Conservation (phyloP, 306 rosid genomes). For the Acacia confusa region DNA sequence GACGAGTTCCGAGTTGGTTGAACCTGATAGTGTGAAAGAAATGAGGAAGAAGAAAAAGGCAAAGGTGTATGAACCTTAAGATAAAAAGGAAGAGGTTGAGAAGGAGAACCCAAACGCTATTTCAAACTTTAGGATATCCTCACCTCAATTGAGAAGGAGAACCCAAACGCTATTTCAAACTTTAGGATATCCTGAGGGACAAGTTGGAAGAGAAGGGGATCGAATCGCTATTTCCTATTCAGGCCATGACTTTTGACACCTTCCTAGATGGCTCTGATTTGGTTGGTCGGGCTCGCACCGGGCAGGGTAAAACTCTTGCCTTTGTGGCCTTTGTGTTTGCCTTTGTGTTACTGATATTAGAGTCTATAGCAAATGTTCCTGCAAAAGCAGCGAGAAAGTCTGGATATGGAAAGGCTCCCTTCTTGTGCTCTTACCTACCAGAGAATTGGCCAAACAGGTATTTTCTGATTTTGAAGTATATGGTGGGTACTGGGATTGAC, state of each 20-base stretch:
- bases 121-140: too few relatives aligned
- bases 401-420: conserved; percentile 73
- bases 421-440: conserved; percentile 88
- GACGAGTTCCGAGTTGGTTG: conserved; percentile 71
- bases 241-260: conserved; percentile 81
- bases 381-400: conserved; percentile 52
- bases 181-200: conserved; percentile 75
- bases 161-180: conserved; percentile 55
- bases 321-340: too few relatives aligned
- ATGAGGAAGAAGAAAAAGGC: conserved; percentile 47
- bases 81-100: conserved; percentile 28
- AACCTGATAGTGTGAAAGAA: conserved; percentile 44
- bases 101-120: too few relatives aligned
- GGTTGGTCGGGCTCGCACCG: conserved; percentile 97
- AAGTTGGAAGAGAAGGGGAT: conserved; percentile 79
- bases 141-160: too few relatives aligned
- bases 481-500: conserved; percentile 72
- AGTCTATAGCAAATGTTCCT: conserved; percentile 68
- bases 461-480: conserved; percentile 74
- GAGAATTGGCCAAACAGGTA: conserved; percentile 89
- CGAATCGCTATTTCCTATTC: conserved; percentile 75
- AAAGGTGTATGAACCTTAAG: conserved; percentile 25
- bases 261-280: conserved; percentile 74
- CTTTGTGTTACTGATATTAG: conserved; percentile 87
- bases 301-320: conserved; percentile 98